phyloP scores from a whole-genome alignment of 371 early-diverging fungal species.

The Syncephalastrum sp. region DNA sequence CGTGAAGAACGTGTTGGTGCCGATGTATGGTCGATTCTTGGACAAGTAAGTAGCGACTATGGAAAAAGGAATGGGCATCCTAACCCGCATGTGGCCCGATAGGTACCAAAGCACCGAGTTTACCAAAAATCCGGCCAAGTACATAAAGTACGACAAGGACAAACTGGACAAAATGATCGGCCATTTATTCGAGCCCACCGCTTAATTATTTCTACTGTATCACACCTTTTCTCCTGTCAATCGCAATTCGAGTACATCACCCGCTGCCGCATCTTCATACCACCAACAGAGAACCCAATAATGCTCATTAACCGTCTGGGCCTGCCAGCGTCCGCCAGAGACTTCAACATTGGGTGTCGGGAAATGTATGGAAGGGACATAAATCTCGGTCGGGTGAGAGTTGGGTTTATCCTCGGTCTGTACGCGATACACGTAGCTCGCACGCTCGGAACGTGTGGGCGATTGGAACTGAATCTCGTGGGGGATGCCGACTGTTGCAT shows the following conservation, averaged over 20 bases:
- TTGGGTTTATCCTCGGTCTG: conserved; percentile 8
- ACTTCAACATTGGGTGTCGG: conserved; percentile 17
- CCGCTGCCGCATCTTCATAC: neutral
- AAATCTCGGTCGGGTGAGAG: conserved; percentile 36
- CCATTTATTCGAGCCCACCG: conserved; percentile 66
- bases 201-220: conserved; percentile 16
- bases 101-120: conserved; percentile 66
- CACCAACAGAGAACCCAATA: conserved; percentile 24
- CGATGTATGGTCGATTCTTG: conserved; percentile 77
- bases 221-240: neutral
- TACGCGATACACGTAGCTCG: conserved; percentile 21
- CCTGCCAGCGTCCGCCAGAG: conserved; percentile 15
- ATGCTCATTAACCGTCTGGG: neutral
- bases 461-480: conserved; percentile 23
- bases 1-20: conserved; percentile 70
- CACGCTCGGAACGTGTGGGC: conserved; percentile 24
- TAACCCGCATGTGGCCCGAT: conserved; percentile 1
- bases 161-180: conserved; percentile 64
- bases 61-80: conserved; percentile 10
- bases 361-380: conserved; percentile 43
- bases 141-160: conserved; percentile 76
- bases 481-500: conserved; percentile 32
- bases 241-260: neutral
- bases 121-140: conserved; percentile 80
- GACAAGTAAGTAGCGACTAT: conserved; percentile 49